Conservation (phyloP, 441 rosid species). For the Gossypium aridum region DNA sequence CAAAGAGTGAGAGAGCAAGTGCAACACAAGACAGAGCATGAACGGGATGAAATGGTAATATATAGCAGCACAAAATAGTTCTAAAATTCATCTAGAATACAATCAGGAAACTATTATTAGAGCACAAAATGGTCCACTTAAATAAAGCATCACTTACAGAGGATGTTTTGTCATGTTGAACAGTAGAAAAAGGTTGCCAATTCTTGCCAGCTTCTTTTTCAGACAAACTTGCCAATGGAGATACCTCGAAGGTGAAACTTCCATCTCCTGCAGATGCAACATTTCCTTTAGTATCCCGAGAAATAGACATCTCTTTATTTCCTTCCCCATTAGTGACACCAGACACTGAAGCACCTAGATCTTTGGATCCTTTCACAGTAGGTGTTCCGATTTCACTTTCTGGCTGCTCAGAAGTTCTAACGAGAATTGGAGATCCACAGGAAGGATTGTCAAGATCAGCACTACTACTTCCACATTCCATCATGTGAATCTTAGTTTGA, state of each 20-base stretch:
- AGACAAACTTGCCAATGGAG: constrained; percentile 27
- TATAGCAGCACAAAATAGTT: background rate
- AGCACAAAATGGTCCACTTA: background rate
- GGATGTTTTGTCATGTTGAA: constrained; percentile 32
- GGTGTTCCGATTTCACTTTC: constrained; percentile 26
- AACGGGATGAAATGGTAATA: constrained; percentile 14
- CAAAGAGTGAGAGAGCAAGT: constrained; percentile 19
- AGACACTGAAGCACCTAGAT: constrained; percentile 27
- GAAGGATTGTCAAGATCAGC: constrained; percentile 34
- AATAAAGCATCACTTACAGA: constrained; percentile 29
- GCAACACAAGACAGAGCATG: constrained; percentile 1
- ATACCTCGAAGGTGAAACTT: constrained; percentile 54
- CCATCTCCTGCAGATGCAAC: constrained; percentile 39
- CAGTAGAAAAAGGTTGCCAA: constrained; percentile 37
- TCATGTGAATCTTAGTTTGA: constrained; percentile 21
- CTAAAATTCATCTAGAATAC: background rate
- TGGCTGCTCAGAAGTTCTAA: constrained; percentile 36
- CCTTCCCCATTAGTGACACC: constrained; percentile 25
- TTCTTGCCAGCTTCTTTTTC: constrained; percentile 35
- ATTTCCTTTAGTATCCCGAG: constrained; percentile 33
- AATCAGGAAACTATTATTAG: background rate
- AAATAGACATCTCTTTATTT: constrained; percentile 22
- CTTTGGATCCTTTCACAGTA: constrained; percentile 27
- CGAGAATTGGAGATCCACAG: constrained; percentile 39
- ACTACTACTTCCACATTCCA: constrained; percentile 28